A percentile compares a stretch with the other conserved stretches of the same genome.
Conservation (phyloP, 495 filamentous ascomycete genomes). For the Astrocystis sublimbata region DNA sequence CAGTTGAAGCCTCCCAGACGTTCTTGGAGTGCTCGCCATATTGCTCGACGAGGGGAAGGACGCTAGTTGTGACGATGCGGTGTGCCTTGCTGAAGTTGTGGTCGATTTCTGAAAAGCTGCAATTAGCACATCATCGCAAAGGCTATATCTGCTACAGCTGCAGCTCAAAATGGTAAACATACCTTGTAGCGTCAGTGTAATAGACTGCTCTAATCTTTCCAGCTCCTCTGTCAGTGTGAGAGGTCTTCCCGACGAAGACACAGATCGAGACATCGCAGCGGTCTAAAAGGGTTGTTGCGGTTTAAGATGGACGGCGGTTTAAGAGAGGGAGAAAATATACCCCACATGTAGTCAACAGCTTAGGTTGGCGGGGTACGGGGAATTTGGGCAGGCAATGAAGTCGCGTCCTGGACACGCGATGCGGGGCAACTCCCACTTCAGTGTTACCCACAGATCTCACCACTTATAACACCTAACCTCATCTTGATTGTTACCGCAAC, state of each 20-base stretch:
- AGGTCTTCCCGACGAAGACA: conserved; percentile 57
- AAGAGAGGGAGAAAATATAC: background rate
- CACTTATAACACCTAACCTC: too few relatives aligned
- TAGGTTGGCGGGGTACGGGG: conserved; percentile 16
- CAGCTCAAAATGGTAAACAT: conserved; percentile 8
- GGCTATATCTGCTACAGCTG: background rate
- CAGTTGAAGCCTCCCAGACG: conserved; percentile 97
- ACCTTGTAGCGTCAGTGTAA: conserved; percentile 95
- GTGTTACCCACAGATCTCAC: too few relatives aligned
- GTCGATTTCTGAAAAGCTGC: conserved; percentile 74
- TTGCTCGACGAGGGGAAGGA: conserved; percentile 92
- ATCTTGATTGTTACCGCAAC: too few relatives aligned
- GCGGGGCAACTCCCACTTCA: too few relatives aligned
- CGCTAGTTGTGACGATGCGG: conserved; percentile 90
- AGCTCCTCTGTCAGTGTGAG: conserved; percentile 90
- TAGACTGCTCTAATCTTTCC: conserved; percentile 94
- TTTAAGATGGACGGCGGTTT: conserved; percentile 1
- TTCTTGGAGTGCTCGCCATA: conserved; percentile 91
- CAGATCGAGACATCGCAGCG: conserved; percentile 43
- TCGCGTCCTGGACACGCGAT: conserved; percentile 19
- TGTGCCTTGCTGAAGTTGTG: conserved; percentile 97
- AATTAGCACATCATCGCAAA: conserved; percentile 14
- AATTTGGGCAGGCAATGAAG: conserved; percentile 11
- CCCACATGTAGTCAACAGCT: background rate
- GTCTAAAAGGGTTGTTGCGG: background rate